Percentiles rank a stretch among this genome's conserved stretches.
Conservation (phyloP, 1,284 basidiomycete species). For the Xerocomus alliaceus region DNA sequence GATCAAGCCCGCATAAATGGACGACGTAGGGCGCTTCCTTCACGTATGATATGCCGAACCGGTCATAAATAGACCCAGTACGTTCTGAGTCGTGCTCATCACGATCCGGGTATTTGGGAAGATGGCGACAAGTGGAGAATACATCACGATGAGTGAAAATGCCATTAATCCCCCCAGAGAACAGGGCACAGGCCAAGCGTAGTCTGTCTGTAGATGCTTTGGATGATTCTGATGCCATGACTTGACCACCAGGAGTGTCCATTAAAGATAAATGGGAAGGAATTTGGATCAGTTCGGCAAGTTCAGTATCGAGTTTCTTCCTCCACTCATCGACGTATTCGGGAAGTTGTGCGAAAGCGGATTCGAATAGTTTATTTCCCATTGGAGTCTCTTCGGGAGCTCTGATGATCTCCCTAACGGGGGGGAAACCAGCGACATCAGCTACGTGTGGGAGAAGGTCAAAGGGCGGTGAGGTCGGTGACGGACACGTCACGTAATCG, state of each 20-base stretch:
- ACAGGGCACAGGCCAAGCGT: neutral
- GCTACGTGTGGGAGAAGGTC: neutral
- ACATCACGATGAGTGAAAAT: neutral
- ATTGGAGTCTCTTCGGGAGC: neutral
- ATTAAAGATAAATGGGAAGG: neutral
- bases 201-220: neutral
- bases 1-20: constrained; percentile 7
- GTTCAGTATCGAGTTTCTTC: neutral
- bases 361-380: neutral
- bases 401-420: neutral
- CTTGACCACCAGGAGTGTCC: neutral
- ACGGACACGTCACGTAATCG: neutral
- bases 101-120: neutral
- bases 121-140: too few species aligned
- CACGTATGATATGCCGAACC: neutral
- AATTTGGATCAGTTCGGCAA: neutral
- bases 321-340: neutral
- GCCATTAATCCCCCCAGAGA: neutral
- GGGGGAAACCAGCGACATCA: neutral
- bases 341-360: neutral
- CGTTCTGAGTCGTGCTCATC: neutral
- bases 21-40: constrained; percentile 1
- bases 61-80: neutral
- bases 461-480: neutral
- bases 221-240: neutral